A percentile compares a stretch with the other conserved stretches of the same genome.
phyloP scores from a whole-genome alignment of 2,329 filamentous ascomycete species.

The Arthrobotrys musiformis region DNA sequence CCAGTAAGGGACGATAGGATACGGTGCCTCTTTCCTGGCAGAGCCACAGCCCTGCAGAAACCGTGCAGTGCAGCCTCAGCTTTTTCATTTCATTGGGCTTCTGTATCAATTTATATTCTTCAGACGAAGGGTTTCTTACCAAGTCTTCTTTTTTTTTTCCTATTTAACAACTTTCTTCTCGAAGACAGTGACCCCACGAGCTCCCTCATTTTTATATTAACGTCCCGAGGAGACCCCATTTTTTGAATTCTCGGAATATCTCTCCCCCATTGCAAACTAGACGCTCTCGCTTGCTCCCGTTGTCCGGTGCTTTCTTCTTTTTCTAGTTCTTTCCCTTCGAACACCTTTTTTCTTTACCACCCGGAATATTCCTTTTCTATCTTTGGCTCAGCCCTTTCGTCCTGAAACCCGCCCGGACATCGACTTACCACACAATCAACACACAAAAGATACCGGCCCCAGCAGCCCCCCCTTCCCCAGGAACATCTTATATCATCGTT shows the following conservation, averaged over 20 bases:
- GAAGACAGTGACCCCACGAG: conserved; percentile 38
- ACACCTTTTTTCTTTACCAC: conserved; percentile 26
- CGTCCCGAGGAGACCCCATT: conserved; percentile 24
- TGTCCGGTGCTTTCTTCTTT: conserved; percentile 27
- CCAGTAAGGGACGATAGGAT: conserved; percentile 29
- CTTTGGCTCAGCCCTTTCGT: conserved; percentile 28
- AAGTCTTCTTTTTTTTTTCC: conserved; percentile 5
- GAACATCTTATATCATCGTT: conserved; percentile 29
- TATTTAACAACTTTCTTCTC: conserved; percentile 47
- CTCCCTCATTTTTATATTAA: conserved; percentile 45
- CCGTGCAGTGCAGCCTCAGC: conserved; percentile 6
- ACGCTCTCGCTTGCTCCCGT: conserved; percentile 54
- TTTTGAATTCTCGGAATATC: conserved; percentile 53
- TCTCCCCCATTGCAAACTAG: conserved; percentile 37
- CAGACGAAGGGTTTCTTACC: conserved; percentile 27
- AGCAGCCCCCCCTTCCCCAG: conserved; percentile 22
- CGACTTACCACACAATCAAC: conserved; percentile 51
- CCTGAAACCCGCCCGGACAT: conserved; percentile 35
- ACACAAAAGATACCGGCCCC: conserved; percentile 29
- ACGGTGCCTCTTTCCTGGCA: conserved; percentile 23
- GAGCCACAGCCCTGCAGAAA: conserved; percentile 24
- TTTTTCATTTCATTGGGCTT: conserved; percentile 6
- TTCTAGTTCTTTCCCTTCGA: conserved; percentile 3
- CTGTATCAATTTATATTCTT: conserved; percentile 36
- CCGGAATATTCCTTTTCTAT: conserved; percentile 21